These are phyloP conservation scores for Jamesozyma jinghongensis DNA, from an alignment of 805 yeast species.

Conservation along the genomic window DNA sequence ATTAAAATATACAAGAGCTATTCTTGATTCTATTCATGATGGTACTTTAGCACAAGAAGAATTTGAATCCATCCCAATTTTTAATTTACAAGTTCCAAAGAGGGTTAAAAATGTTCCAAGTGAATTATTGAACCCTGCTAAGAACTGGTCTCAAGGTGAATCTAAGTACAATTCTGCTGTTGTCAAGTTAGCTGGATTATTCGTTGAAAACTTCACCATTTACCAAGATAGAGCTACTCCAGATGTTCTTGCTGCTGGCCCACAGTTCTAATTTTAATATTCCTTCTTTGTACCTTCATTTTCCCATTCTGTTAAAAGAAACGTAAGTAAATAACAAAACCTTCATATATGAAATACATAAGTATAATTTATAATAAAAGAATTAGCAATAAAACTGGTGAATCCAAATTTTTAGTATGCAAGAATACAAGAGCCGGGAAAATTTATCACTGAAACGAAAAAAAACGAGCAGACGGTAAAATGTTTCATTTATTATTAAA, in stretches of 20 bases:
- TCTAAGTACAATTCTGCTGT: slow-evolving; percentile 48
- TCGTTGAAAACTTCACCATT: slow-evolving; percentile 77
- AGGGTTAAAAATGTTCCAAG: slow-evolving; percentile 66
- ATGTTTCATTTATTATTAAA: too few species aligned
- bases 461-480: too few species aligned
- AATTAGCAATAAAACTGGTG: too few species aligned
- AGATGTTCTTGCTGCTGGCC: slow-evolving; percentile 93
- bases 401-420: too few species aligned
- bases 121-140: slow-evolving; percentile 79
- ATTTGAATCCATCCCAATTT: slow-evolving; percentile 76
- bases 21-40: slow-evolving; percentile 86
- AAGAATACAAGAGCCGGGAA: too few species aligned
- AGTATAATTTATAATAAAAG: too few species aligned
- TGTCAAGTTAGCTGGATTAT: slow-evolving; percentile 59
- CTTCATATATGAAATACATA: too few species aligned
- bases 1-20: slow-evolving; percentile 93
- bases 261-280: slow-evolving; percentile 34
- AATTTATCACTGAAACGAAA: too few species aligned
- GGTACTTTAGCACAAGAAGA: slow-evolving; percentile 76
- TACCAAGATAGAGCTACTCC: slow-evolving; percentile 73
- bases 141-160: slow-evolving; percentile 60
- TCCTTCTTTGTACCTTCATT: slow-evolving; percentile 31
- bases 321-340: too few species aligned
- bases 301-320: too few species aligned
- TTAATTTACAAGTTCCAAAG: slow-evolving; percentile 82